Conservation (phyloP, 306 rosid genomes). For the Calophaca sinica region DNA sequence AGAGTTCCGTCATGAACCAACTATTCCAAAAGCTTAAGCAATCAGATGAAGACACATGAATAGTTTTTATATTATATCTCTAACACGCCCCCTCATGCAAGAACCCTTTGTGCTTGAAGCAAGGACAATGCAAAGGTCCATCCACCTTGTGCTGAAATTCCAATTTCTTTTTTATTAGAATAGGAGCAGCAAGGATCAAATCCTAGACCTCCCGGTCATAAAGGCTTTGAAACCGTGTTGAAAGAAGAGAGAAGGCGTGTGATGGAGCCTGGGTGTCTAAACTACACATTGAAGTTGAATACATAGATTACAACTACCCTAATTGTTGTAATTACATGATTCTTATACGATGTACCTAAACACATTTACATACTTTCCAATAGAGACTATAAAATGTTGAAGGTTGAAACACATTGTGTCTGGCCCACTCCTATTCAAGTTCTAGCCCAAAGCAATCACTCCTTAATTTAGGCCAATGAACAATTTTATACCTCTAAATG, state of each 20-base stretch:
- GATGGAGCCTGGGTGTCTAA: background rate
- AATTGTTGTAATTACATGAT: background rate
- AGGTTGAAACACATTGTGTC: background rate
- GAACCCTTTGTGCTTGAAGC: background rate
- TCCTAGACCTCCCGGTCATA: background rate
- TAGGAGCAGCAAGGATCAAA: background rate
- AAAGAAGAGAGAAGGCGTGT: background rate
- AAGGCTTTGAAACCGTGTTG: background rate
- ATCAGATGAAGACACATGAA: background rate
- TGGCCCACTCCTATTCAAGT: no score
- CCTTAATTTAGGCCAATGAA: background rate
- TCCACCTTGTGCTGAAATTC: background rate
- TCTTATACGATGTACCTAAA: background rate
- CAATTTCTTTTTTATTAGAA: background rate
- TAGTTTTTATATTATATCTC: background rate
- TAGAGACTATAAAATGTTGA: background rate
- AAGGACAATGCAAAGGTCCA: background rate
- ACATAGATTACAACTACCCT: background rate
- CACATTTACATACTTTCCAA: background rate
- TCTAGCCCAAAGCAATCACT: no score
- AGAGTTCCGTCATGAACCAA: conserved; percentile 3
- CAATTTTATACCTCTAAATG: background rate
- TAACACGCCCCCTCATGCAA: background rate
- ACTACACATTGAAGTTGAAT: background rate
- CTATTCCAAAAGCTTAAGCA: background rate